A percentile compares a stretch with the other conserved stretches of the same genome.
phyloP scores from a whole-genome alignment of 2,329 filamentous ascomycete genomes.

The Talaromyces marneffei region DNA sequence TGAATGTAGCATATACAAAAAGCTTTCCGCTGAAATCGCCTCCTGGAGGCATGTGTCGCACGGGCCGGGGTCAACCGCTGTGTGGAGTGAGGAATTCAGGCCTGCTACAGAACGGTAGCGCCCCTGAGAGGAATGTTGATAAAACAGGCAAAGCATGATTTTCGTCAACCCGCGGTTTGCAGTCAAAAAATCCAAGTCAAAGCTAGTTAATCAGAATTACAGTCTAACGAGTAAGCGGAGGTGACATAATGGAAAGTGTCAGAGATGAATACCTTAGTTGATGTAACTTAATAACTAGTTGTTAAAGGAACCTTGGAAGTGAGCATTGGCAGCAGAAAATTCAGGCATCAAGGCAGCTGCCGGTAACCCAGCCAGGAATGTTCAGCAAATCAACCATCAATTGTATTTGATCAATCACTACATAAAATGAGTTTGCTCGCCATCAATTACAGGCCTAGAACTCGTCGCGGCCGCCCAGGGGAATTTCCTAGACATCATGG shows the following conservation, averaged over 20 bases:
- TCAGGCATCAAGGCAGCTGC: background rate
- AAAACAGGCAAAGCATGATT: background rate
- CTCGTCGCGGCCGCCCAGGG: too few species aligned
- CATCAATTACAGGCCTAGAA: too few species aligned
- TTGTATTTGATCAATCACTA: background rate
- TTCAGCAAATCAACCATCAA: background rate
- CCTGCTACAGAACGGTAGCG: background rate
- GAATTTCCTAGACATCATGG: too few species aligned
- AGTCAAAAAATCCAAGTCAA: background rate
- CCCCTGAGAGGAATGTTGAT: constrained; percentile 5
- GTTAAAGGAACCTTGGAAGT: background rate
- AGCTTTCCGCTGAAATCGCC: background rate
- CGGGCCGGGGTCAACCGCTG: background rate
- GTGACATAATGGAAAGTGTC: background rate
- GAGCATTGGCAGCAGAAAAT: background rate
- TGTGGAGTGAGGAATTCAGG: constrained; percentile 3
- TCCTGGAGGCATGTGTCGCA: background rate
- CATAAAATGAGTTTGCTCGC: too few species aligned
- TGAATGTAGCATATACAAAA: background rate
- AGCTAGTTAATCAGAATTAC: background rate
- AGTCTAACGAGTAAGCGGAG: background rate
- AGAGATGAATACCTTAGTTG: background rate
- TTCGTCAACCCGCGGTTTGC: background rate
- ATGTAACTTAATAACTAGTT: too few species aligned
- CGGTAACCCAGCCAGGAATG: background rate